Evolutionary conservation across 495 filamentous ascomycete genomes (phyloP), one percentile per base, ranked within the genome.

Genomic region (Penicillium mononematosum): DNA sequence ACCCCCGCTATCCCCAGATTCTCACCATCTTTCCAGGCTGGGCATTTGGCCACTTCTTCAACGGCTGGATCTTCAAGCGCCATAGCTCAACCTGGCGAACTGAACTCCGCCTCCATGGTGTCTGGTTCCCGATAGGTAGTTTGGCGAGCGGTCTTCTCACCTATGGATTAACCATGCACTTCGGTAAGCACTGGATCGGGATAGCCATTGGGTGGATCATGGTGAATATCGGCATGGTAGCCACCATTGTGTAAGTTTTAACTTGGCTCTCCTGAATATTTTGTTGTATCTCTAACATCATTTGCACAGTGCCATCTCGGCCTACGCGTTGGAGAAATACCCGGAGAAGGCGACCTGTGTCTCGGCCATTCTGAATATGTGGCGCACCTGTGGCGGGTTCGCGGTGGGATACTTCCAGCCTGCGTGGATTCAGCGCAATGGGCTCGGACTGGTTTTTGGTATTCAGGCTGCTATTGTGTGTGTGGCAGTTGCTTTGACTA

Each of bases 391-490:
- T 24, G 73, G 75, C 51, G 78, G 78, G 2, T 81, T 81, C 45
- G 67, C 68, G 0, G 74, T 81, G 17, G 72, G 68, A 14, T 80
- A 81, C 48, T 78, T 80, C 66, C 75, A 80, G 59, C 60, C 71
- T 16, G 53, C 66, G 1, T 81, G 78, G 78, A 76, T 77, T 17
- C 55, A 52, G 11, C 58, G 56, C 1, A 73, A 73, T 54, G 77
- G 77, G 4, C 42, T 72, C 1, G 77, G 72, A 0, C 62, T 77
- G 1, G 70, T 78, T 0, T 79, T 80, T 62, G 77, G 77, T 0
- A 64, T 69, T 2, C 78, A 81, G 58, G 75, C 73, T 17, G 69
- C 64, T 17, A 68, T 80, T 25, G 64, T 79, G 9, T 68, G 69
- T 31, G 64, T 61, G 2, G 62, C 62, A 5, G 27, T 66, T 25